Base-by-base conservation (phyloP, 1,139 yeast genomes). In the Pichia norvegensis region DNA sequence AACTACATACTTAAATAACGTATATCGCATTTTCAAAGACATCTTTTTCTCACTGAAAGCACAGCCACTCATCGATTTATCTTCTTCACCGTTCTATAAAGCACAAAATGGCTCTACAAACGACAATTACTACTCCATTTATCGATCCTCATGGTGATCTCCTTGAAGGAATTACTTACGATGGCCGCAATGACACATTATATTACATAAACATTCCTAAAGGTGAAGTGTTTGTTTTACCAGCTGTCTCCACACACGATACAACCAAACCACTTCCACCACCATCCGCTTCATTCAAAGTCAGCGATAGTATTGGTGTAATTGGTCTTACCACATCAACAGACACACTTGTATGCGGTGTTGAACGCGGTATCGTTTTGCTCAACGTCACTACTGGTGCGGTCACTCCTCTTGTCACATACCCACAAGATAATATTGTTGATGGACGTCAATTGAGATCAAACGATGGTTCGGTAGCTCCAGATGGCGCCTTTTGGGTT, bases 381-480 rank as follows among this genome's bases (percentile, higher is more conserved):
- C 78, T 75, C 27, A 63, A 71, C 55, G 73, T 81, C 52, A 49
- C 47, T 9, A 68, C 74, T 4, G 59, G 65, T 2, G 52, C 63
- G 25, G 70, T 81, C 61, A 64, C 68, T 37, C 72, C 71, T 52
- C 59, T 76, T 36, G 61, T 69, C 38, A 56, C 64, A 41, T 82
- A 73, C 56, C 76, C 81, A 4, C 48, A 62, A 42, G 55, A 57
- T 23, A 61, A 62, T 22, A 41, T 51, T 19, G 44, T 43, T 10
- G 41, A 51, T 13, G 61, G 57, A 2, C 52, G 53, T 17, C 66
- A 73, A 37, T 63, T 81, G 56, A 69, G 94, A 57, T 79, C 88
- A 19, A 84, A 84, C 55, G 94, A 84, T 58, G 92, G 90, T 0
- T 74, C 77, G 42, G 72, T 83, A 41, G 84, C 82, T 46, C 81